Evolutionary conservation across 805 yeast genomes (phyloP), one percentile per base, ranked within the genome.

Genomic region (Saccharomycopsis olivae): DNA sequence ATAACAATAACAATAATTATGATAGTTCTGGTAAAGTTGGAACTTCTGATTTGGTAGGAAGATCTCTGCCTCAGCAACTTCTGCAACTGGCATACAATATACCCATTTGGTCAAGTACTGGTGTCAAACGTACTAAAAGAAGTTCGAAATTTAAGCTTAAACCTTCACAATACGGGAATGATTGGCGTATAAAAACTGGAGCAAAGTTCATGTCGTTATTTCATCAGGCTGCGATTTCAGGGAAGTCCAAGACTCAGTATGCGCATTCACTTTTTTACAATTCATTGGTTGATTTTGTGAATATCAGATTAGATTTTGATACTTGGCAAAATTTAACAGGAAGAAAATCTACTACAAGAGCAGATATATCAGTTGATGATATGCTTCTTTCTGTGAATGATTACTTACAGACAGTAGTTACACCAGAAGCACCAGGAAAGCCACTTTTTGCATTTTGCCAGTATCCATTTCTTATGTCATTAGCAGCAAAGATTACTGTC

Each of bases 401-500:
- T 21, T 45, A 45, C 33, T 27, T 45, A 8, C 38, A 35, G 14
- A 21, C 43, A 8, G 48, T 43, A 3, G 37, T 41, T 11, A 39
- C 34, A 33, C n/a, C n/a, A n/a, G n/a, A n/a, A n/a, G 39, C 39
- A 5, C 41, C 45, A 15, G 5, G 56, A 24, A 37, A 47, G 47
- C 48, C 58, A 11, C 51, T 48, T 53, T 73, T 71, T 57, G 69
- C 75, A 0, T 75, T 89, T 46, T 88, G 97, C 54, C 81, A 82
- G 47, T 87, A 69, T 49, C 96, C 96, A 1, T 87, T 83, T 53
- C 60, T 86, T 38, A 60, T 89, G 18, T 77, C 94, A 0, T 58
- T 89, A 43, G 96, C 94, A 0, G 71, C 86, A 1, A 89, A 89
- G 56, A 80, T 87, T 2, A 66, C 79, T 0, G 75, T 89, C 2